Evolutionary conservation across 345 rosid species (phyloP), one percentile per base, ranked within the genome.

Genomic region (Sisymbrium irio): DNA sequence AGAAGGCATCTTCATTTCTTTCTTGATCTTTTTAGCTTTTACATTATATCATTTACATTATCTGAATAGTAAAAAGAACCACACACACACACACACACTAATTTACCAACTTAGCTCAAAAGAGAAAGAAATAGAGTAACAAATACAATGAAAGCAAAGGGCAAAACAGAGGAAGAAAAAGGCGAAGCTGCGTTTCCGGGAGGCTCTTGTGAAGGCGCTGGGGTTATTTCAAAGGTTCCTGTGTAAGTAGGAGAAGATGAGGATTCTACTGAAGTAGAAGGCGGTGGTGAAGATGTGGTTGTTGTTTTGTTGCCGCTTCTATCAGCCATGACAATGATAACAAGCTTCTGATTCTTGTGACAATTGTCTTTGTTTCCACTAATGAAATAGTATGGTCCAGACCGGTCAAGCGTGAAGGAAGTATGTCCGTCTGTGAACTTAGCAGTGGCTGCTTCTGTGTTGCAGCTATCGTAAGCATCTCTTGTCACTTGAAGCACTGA

Each of bases 281-380:
- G 63, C 1, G 81, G 66, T 15, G 79, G 30, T 6, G 82, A 68
- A 32, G 37, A 10, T 19, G 65, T 17, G 1, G 11, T 20, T 51
- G 42, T 67, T 76, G 27, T 77, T 6, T 32, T 39, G 35, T 15
- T 64, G 76, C 72, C 78, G 81, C 65, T 78, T 70, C 98, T 80
- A 39, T 83, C 84, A 4, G 93, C 89, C 70, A 88, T 50, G 54
- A 92, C 93, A 7, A 81, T 58, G 1, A 85, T 69, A 3, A 19
- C 65, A 27, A 92, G 15, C 80, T 90, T 90, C 72, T 88, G 80
- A 32, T 81, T 82, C 69, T 87, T 88, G 54, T 65, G 59, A 72
- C 98, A 87, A 67, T 83, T 79, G 1, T 85, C 85, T 75, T 75
- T 77, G 76, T 80, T 86, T 57, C 95, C 93, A 25, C 91, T 90